Conservation (phyloP, 768 basidiomycete genomes). For the Erythrobasidium yunnanense region DNA sequence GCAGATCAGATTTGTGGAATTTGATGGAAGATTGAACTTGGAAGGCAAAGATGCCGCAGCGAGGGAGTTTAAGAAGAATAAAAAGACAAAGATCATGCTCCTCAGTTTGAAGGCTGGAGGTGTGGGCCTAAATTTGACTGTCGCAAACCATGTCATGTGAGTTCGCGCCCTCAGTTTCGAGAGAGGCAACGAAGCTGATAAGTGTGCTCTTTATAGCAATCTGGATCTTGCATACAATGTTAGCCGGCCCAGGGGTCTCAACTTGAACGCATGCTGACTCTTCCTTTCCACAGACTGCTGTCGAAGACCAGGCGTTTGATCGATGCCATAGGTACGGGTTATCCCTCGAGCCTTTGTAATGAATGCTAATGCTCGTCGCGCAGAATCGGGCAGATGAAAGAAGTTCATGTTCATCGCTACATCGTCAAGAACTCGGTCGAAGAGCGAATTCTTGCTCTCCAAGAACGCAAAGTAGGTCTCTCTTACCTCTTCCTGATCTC, state of each 20-base stretch:
- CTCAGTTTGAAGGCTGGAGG: not conserved
- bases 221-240: not conserved
- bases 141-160: not conserved
- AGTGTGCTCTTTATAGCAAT: too few relatives aligned
- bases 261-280: too few relatives aligned
- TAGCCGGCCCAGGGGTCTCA: too few relatives aligned
- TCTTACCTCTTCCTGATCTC: not conserved
- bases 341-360: too few relatives aligned
- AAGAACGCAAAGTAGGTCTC: not conserved
- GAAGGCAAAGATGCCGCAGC: not conserved
- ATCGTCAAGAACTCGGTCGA: not conserved
- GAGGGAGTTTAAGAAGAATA: not conserved
- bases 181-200: too few relatives aligned
- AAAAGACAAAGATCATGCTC: not conserved
- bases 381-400: not conserved
- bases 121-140: not conserved
- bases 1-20: not conserved
- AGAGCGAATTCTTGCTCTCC: not conserved
- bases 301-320: not conserved
- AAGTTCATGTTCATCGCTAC: not conserved
- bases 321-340: not conserved
- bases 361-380: too few relatives aligned
- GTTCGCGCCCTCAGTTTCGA: too few relatives aligned
- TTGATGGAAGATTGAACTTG: not conserved
- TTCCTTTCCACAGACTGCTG: too few relatives aligned